Evolutionary conservation across 2,329 filamentous ascomycete genomes (phyloP).

Genomic region (Colletotrichum sp.): DNA sequence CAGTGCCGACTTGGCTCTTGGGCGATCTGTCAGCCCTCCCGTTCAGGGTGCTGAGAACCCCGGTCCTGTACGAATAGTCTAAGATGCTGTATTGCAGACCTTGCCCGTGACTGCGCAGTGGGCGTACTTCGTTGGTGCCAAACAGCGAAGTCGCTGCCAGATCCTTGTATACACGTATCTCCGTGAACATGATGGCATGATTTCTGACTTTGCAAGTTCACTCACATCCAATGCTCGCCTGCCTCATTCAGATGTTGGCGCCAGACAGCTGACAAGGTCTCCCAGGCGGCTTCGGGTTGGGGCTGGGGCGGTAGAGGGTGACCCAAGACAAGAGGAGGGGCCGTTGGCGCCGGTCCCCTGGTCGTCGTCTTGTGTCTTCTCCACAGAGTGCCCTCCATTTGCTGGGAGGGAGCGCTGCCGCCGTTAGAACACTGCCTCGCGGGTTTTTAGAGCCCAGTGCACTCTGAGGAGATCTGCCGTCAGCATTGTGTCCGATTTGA

Average conservation of each 20-base stretch:
- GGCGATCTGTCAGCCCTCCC: background rate
- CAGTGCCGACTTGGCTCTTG: conserved; percentile 12
- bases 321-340: background rate
- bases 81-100: background rate
- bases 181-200: background rate
- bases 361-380: background rate
- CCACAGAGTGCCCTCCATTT: background rate
- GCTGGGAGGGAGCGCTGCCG: background rate
- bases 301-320: background rate
- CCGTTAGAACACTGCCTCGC: background rate
- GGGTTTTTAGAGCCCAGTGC: background rate
- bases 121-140: background rate
- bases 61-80: background rate
- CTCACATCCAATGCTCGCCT: background rate
- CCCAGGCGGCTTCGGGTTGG: background rate
- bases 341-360: background rate
- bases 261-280: background rate
- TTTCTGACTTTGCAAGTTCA: background rate
- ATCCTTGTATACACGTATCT: background rate
- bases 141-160: background rate
- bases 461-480: background rate
- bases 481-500: conserved; percentile 12
- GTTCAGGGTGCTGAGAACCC: background rate
- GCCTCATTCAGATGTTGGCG: conserved; percentile 2
- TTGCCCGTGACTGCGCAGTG: background rate